Evolutionary conservation across 495 filamentous ascomycete genomes (phyloP).

Genomic region (Penicillium turbatum): DNA sequence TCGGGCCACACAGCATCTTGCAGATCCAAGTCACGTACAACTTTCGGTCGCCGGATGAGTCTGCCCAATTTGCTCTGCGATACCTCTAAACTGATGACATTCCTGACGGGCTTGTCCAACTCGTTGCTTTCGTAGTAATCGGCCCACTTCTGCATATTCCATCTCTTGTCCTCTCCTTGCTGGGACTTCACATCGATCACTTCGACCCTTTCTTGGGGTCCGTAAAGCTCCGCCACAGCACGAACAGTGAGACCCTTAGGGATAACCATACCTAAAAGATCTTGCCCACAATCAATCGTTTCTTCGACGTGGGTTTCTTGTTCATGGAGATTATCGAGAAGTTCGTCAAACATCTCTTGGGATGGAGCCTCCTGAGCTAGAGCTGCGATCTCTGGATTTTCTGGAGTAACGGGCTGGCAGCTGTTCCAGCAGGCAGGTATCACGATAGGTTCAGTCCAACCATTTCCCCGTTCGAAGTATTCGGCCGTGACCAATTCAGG

Average conservation of each 20-base stretch:
- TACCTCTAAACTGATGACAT: conserved; percentile 75
- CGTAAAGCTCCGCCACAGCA: conserved; percentile 62
- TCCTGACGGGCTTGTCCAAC: conserved; percentile 58
- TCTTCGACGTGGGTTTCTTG: conserved; percentile 40
- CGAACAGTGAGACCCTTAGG: conserved; percentile 64
- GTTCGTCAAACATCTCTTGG: conserved; percentile 47
- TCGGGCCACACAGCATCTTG: conserved; percentile 69
- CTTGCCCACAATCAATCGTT: conserved; percentile 57
- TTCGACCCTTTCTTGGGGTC: conserved; percentile 60
- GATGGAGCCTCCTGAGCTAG: conserved; percentile 36
- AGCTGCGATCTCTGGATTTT: conserved; percentile 26
- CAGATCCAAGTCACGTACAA: conserved; percentile 68
- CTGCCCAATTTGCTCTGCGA: conserved; percentile 63
- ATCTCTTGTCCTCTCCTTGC: conserved; percentile 61
- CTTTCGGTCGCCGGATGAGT: conserved; percentile 62
- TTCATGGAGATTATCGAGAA: conserved; percentile 38
- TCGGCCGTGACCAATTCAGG: conserved; percentile 65
- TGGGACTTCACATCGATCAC: conserved; percentile 77
- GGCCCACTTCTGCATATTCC: conserved; percentile 69
- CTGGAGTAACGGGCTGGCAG: conserved; percentile 35
- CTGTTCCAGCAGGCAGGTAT: conserved; percentile 65
- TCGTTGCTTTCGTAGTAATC: conserved; percentile 69
- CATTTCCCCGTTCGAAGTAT: conserved; percentile 60
- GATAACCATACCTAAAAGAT: conserved; percentile 71
- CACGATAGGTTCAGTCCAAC: conserved; percentile 68